A percentile compares a stretch with the other conserved stretches of the same genome.
phyloP scores from a whole-genome alignment of 2,329 filamentous ascomycete species.

The Mariannaea elegans region DNA sequence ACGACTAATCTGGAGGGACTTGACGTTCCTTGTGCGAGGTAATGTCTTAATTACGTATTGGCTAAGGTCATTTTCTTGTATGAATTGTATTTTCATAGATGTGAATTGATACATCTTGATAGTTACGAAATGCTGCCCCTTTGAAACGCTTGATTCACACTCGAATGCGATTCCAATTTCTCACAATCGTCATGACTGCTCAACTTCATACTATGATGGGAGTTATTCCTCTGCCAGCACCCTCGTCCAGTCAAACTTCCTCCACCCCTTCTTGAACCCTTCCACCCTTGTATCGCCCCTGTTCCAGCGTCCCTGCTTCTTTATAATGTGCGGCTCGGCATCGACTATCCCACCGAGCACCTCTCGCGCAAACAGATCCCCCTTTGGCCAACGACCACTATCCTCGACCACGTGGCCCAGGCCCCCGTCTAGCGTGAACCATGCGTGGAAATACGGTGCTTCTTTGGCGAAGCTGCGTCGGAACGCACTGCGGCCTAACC shows the following conservation, averaged over 20 bases:
- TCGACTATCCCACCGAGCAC: conserved; percentile 93
- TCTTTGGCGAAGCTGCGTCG: conserved; percentile 86
- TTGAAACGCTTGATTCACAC: no score
- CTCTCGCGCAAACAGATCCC: conserved; percentile 92
- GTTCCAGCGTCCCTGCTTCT: conserved; percentile 88
- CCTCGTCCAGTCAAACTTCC: conserved; percentile 88
- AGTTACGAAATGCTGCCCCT: no score
- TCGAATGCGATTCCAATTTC: no score
- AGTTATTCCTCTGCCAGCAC: conserved; percentile 57
- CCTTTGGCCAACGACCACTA: conserved; percentile 82
- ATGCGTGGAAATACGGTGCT: conserved; percentile 98
- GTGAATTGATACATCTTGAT: no score
- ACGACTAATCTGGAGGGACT: conserved; percentile 37
- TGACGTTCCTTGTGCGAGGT: conserved; percentile 19
- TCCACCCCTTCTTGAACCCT: conserved; percentile 84
- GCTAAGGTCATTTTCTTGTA: conserved; percentile 7
- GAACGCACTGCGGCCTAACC: conserved; percentile 82
- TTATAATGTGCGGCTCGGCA: conserved; percentile 81
- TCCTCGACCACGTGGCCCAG: conserved; percentile 94
- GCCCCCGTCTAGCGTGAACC: conserved; percentile 93
- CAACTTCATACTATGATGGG: no score
- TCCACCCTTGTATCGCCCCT: conserved; percentile 75
- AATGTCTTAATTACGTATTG: conserved; percentile 36
- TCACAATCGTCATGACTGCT: no score
- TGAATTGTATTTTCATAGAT: no score